Percentiles rank a stretch among this genome's conserved stretches.
Evolutionary conservation across 495 filamentous ascomycete genomes (phyloP).

Genomic region (Daldinia loculata): DNA sequence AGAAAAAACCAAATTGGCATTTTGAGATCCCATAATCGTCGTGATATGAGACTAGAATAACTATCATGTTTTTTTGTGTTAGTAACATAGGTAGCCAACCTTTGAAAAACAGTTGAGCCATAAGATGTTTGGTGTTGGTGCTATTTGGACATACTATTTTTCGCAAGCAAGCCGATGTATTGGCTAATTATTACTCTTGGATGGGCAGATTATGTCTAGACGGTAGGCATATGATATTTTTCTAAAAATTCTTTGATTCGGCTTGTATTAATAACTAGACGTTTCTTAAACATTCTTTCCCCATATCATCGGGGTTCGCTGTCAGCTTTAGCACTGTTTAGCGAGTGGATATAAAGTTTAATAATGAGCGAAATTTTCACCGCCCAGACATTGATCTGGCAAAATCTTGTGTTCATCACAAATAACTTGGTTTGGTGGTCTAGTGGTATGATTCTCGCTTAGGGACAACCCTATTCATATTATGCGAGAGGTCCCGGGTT

Average conservation of each 20-base stretch:
- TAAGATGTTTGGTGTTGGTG: no score
- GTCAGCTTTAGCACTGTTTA: no score
- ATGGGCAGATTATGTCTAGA: no score
- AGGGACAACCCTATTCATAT: conserved; percentile 17
- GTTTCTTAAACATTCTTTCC: not conserved
- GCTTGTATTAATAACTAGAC: not conserved
- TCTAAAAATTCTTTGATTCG: no score
- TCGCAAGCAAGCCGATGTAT: no score
- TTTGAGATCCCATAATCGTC: not conserved
- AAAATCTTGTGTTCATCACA: not conserved
- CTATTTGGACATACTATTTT: no score
- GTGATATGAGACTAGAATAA: not conserved
- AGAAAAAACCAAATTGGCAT: not conserved
- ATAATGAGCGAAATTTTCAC: not conserved
- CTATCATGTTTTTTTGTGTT: not conserved
- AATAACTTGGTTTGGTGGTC: conserved; percentile 18
- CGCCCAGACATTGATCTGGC: not conserved
- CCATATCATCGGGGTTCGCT: not conserved
- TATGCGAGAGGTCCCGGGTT: conserved; percentile 41
- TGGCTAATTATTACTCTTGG: no score
- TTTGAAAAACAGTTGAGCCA: no score
- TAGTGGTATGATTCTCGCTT: conserved; percentile 42
- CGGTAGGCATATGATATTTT: no score
- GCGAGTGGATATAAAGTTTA: not conserved
- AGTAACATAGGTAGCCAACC: no score